These are phyloP conservation scores for Monosporascus sp. DNA, from an alignment of 2,329 filamentous ascomycete genomes.

Conservation along the genomic window DNA sequence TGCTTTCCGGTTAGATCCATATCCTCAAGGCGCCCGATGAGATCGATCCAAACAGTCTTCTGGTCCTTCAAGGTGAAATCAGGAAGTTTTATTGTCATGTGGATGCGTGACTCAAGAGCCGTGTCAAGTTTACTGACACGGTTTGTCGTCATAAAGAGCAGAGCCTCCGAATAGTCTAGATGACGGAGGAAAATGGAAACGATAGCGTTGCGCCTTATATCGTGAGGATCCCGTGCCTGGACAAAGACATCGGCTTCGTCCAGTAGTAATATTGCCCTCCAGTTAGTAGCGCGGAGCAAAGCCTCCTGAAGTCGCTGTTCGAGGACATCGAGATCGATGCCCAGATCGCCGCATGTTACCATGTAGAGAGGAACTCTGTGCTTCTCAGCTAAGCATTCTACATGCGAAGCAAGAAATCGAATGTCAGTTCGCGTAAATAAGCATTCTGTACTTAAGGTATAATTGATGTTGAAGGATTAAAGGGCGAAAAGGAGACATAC, in stretches of 20 bases:
- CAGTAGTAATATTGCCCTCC: slow-evolving; percentile 11
- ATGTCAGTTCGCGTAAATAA: too few relatives aligned
- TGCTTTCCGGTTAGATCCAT: too few relatives aligned
- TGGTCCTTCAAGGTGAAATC: too few relatives aligned
- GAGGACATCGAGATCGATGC: slow-evolving; percentile 5
- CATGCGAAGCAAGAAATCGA: too few relatives aligned
- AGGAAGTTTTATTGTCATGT: too few relatives aligned
- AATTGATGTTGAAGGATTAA: too few relatives aligned
- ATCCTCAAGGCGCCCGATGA: too few relatives aligned
- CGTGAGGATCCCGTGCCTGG: not conserved
- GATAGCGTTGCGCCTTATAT: slow-evolving; percentile 1
- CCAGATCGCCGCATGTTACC: slow-evolving; percentile 9
- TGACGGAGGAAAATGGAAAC: slow-evolving; percentile 9
- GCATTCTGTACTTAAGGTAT: too few relatives aligned
- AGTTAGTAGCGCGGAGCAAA: slow-evolving; percentile 9
- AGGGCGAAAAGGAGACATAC: too few relatives aligned
- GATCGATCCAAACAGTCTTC: too few relatives aligned
- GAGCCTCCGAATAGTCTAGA: slow-evolving; percentile 9
- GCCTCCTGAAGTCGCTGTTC: slow-evolving; percentile 6
- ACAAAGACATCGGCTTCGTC: slow-evolving; percentile 14
- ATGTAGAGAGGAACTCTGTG: slow-evolving; percentile 8
- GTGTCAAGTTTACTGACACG: slow-evolving; percentile 1
- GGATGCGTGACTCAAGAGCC: slow-evolving; percentile 2
- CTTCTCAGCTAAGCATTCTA: too few relatives aligned
- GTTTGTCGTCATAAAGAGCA: slow-evolving; percentile 9